A percentile compares a stretch with the other conserved stretches of the same genome.
phyloP scores from a whole-genome alignment of 139 green algal species.

The Chlamydomonas sp. region DNA sequence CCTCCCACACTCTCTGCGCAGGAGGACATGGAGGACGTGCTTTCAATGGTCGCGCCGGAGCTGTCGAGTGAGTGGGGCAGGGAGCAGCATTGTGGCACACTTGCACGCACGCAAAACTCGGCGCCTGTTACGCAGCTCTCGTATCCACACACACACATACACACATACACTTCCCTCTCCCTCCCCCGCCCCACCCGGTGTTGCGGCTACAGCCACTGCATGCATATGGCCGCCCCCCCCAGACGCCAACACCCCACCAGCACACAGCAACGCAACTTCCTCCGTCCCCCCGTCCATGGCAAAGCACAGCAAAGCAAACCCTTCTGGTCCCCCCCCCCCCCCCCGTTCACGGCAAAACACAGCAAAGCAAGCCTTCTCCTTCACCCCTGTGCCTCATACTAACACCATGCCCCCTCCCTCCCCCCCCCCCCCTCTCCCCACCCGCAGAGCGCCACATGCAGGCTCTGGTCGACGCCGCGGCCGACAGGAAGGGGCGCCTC shows the following conservation, averaged over 20 bases:
- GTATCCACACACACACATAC: too few relatives aligned
- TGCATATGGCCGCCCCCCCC: neutral
- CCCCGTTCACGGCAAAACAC: too few relatives aligned
- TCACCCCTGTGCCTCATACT: neutral
- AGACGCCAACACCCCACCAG: neutral
- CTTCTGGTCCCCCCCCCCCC: too few relatives aligned
- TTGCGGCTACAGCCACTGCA: neutral
- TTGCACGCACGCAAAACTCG: too few relatives aligned
- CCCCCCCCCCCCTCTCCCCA: neutral
- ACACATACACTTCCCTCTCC: too few relatives aligned
- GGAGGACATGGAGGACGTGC: slow-evolving; percentile 58
- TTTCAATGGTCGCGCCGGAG: slow-evolving; percentile 37
- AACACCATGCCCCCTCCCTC: neutral
- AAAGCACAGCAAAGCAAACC: too few relatives aligned
- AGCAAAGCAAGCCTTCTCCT: neutral
- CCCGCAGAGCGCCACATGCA: slow-evolving; percentile 39
- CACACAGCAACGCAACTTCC: neutral
- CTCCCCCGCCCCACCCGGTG: too few relatives aligned
- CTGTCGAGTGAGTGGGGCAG: slow-evolving; percentile 36
- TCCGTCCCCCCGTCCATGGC: neutral
- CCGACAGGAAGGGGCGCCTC: slow-evolving; percentile 24
- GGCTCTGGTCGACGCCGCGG: slow-evolving; percentile 34
- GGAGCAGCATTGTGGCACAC: neutral
- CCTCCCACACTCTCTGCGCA: too few relatives aligned
- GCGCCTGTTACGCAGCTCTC: too few relatives aligned